These are phyloP conservation scores for Trichosporon sp. DNA, from an alignment of 1,284 basidiomycete genomes.

Conservation along the genomic window DNA sequence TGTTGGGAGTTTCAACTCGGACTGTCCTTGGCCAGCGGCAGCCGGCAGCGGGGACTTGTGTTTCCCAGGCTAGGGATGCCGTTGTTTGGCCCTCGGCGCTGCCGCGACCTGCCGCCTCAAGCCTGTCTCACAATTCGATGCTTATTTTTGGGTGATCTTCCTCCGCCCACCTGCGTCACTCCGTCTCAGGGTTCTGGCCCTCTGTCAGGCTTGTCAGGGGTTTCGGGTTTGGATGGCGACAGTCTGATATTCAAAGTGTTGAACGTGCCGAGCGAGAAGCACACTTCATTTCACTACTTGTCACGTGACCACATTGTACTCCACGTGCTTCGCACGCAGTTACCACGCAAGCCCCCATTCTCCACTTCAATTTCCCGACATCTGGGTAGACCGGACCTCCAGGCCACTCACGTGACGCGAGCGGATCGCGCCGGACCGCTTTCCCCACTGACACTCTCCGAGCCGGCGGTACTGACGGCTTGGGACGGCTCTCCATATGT, in stretches of 20 bases:
- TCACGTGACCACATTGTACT: too few relatives aligned
- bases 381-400: not conserved
- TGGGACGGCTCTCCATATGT: constrained; percentile 4
- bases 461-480: not conserved
- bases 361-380: not conserved
- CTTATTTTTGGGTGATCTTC: not conserved
- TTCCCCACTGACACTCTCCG: constrained; percentile 5
- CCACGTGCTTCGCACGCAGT: too few relatives aligned
- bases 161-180: not conserved
- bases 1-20: not conserved
- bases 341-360: not conserved
- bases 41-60: not conserved
- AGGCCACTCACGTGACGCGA: not conserved
- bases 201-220: not conserved
- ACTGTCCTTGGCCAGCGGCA: too few relatives aligned
- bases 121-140: not conserved
- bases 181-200: not conserved
- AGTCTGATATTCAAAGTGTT: not conserved
- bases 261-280: not conserved
- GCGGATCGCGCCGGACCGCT: constrained; percentile 3
- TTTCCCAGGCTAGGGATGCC: not conserved
- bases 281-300: not conserved
- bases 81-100: not conserved
- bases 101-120: not conserved
- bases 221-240: not conserved